phyloP scores from a whole-genome alignment of 306 rosid genomes.

The Hippophae rhamnoides region DNA sequence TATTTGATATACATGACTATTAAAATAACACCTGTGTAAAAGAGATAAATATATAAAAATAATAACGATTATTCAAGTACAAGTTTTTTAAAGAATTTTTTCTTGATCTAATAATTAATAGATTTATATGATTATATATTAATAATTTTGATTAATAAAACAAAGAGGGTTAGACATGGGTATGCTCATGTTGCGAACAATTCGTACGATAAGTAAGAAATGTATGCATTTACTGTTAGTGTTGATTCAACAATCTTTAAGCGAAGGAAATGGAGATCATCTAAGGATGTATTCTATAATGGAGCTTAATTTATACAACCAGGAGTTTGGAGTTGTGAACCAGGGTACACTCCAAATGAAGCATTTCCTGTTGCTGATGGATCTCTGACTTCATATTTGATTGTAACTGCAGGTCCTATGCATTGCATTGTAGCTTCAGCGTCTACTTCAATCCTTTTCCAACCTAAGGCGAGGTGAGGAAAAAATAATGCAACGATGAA shows the following conservation, averaged over 20 bases:
- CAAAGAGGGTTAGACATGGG: conserved; percentile 72
- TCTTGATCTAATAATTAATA: no score
- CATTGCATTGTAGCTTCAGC: conserved; percentile 30
- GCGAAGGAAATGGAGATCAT: conserved; percentile 90
- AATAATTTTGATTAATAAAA: neutral
- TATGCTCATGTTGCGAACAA: conserved; percentile 82
- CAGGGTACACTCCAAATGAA: conserved; percentile 48
- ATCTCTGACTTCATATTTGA: conserved; percentile 47
- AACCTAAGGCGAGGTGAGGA: no score
- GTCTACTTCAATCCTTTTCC: no score
- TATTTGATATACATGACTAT: no score
- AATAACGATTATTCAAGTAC: no score
- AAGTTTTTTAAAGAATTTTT: no score
- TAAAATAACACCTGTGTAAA: no score
- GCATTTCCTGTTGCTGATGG: conserved; percentile 50
- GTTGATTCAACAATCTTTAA: conserved; percentile 72
- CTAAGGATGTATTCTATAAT: conserved; percentile 48
- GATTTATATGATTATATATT: no score
- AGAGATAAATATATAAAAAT: neutral
- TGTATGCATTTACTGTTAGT: conserved; percentile 88
- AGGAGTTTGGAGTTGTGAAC: conserved; percentile 76
- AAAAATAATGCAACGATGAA: no score
- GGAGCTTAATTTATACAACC: conserved; percentile 86
- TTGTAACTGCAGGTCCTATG: conserved; percentile 55
- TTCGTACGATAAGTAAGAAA: conserved; percentile 56